These are phyloP conservation scores for Tarenaya hassleriana DNA, from an alignment of 345 rosid species.

Conservation along the genomic window DNA sequence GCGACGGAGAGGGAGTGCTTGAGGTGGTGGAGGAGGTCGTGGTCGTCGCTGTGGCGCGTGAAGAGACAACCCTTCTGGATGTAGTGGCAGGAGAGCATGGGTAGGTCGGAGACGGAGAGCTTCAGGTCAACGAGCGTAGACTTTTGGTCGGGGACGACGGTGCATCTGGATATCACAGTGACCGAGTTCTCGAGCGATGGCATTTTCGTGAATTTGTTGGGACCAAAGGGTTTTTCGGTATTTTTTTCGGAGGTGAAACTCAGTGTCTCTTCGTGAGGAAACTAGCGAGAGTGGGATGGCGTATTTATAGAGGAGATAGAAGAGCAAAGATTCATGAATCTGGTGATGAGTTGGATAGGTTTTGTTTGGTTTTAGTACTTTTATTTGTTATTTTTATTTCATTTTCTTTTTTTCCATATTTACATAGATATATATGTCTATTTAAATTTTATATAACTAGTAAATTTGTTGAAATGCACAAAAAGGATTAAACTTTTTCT, in stretches of 20 bases:
- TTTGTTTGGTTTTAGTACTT: conserved; percentile 13
- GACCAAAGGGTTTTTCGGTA: conserved; percentile 1
- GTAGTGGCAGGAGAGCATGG: conserved; percentile 93
- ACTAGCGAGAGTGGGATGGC: neutral
- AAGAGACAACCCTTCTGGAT: conserved; percentile 88
- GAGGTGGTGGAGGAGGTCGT: conserved; percentile 38
- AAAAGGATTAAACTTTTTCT: too few relatives aligned
- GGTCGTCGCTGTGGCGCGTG: conserved; percentile 32
- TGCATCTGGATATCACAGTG: conserved; percentile 43
- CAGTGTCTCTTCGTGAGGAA: too few relatives aligned
- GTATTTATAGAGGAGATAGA: conserved; percentile 37
- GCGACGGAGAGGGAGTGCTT: conserved; percentile 42
- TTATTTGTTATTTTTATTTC: neutral
- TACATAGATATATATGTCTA: too few relatives aligned
- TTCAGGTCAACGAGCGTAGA: conserved; percentile 58
- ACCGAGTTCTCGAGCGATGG: conserved; percentile 31
- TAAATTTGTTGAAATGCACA: too few relatives aligned
- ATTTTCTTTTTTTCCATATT: neutral
- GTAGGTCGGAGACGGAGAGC: conserved; percentile 92
- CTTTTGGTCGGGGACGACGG: conserved; percentile 44
- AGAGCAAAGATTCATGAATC: conserved; percentile 45
- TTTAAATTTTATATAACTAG: too few relatives aligned
- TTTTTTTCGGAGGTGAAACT: too few relatives aligned
- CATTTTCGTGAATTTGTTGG: conserved; percentile 33
- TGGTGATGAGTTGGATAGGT: conserved; percentile 21